Evolutionary conservation across 1,284 basidiomycete genomes (phyloP).

Genomic region (Rhodotorula sp.): DNA sequence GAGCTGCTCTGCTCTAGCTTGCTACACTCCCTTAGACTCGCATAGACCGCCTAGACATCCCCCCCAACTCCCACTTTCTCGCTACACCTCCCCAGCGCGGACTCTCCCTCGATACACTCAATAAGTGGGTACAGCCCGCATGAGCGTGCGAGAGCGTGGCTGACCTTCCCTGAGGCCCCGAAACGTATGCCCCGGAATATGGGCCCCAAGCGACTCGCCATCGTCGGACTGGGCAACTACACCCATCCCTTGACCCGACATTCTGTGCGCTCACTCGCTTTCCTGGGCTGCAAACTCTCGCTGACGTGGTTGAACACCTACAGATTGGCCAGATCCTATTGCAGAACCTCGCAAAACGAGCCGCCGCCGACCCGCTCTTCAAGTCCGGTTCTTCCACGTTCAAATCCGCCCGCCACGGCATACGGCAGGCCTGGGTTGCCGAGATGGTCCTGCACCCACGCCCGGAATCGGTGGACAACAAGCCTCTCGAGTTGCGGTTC

Average conservation of each 20-base stretch:
- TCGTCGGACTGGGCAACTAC: slow-evolving; percentile 36
- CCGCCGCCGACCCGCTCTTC: slow-evolving; percentile 1
- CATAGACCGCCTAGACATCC: too few relatives aligned
- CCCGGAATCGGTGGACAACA: not conserved
- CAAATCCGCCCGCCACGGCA: not conserved
- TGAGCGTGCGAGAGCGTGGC: too few relatives aligned
- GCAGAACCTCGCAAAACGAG: slow-evolving; percentile 22
- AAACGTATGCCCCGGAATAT: not conserved
- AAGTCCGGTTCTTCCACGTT: slow-evolving; percentile 5
- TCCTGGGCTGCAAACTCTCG: too few relatives aligned
- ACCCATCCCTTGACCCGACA: slow-evolving; percentile 25
- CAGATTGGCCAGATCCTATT: slow-evolving; percentile 34
- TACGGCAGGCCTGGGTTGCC: not conserved
- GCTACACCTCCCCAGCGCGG: too few relatives aligned
- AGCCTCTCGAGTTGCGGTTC: too few relatives aligned
- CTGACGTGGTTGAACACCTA: too few relatives aligned
- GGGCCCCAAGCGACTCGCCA: slow-evolving; percentile 12
- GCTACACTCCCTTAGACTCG: too few relatives aligned
- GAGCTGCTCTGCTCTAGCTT: too few relatives aligned
- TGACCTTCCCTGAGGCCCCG: too few relatives aligned
- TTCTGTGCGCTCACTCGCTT: slow-evolving; percentile 9
- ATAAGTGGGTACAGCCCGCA: too few relatives aligned
- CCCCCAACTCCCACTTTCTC: too few relatives aligned
- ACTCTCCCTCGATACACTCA: too few relatives aligned
- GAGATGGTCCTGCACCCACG: slow-evolving; percentile 5